A percentile compares a stretch with the other conserved stretches of the same genome.
These are phyloP conservation scores for Calendula officinalis DNA, from an alignment of 129 eudicot species.

Conservation along the genomic window DNA sequence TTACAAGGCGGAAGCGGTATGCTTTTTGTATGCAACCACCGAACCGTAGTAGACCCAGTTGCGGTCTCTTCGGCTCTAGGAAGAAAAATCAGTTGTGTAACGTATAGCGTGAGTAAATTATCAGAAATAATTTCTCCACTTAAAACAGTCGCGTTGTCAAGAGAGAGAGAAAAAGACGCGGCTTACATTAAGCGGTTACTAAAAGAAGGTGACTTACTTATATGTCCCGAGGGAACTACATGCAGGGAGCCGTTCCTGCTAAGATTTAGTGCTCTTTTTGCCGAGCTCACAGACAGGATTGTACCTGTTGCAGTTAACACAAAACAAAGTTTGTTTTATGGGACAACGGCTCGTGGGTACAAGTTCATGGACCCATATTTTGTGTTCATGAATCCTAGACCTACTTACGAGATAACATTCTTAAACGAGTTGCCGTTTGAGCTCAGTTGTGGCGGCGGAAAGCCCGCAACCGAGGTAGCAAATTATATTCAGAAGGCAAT, in stretches of 20 bases:
- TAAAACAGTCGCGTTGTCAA: neutral
- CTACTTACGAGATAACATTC: conserved; percentile 49
- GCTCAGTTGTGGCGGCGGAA: conserved; percentile 39
- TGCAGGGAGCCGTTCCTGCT: neutral
- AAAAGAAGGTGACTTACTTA: neutral
- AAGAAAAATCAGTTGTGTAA: neutral
- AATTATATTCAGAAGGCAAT: conserved; percentile 48
- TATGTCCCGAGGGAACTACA: neutral
- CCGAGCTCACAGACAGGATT: neutral
- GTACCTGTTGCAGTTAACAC: neutral
- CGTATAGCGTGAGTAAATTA: neutral
- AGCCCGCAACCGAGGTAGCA: conserved; percentile 48
- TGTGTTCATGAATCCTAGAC: conserved; percentile 58
- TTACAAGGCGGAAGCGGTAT: neutral
- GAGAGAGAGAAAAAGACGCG: neutral
- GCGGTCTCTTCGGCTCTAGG: neutral
- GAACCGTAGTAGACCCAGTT: neutral
- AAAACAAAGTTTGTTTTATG: neutral
- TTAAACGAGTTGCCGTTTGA: conserved; percentile 36
- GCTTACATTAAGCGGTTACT: neutral
- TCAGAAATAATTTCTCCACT: neutral
- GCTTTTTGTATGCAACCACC: neutral
- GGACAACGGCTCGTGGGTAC: neutral
- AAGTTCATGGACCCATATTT: conserved; percentile 23
- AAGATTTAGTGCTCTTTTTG: neutral